Base-by-base conservation (phyloP, 2,329 filamentous ascomycete genomes). In the Aspergillus viridinutans region DNA sequence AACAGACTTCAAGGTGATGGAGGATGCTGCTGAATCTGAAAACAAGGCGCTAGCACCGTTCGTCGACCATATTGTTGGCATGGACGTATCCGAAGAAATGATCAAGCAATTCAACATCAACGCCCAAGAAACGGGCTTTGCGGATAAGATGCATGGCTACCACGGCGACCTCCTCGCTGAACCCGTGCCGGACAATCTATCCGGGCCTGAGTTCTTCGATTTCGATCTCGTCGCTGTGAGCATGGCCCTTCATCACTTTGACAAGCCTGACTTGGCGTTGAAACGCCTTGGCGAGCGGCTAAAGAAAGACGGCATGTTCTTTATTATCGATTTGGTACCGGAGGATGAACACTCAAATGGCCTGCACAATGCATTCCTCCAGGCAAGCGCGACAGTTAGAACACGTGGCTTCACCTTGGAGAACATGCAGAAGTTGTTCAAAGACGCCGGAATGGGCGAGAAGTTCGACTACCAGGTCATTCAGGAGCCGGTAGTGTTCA, bases 11-110 rank as follows among this genome's bases (percentile, higher is more conserved):
- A 23, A 50, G 53, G 8, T 20, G 14, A 5, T 17, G 17, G n/a
- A 23, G n/a, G 10, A 40, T n/a, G 28, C 54, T 63, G 42, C 61
- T 42, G 10, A n/a, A 29, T 42, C 25, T 40, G 21, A 25, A 12
- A 47, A 9, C 2, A 48, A 65, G 83, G 78, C 83, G 14, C 78
- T 89, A 14, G 82, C 81, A 1, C 83, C 85, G 2, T 86, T 83
- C 63, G 81, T 85, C 2, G 85, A 83, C 1, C 80, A 86, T 61
- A 83, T 84, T 50, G 74, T 87, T 17, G 89, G 88, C 45, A 80
- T 92, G 48, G 89, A 92, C 67, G 74, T 91, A 55, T 87, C 88
- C 0, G 80, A 85, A 60, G 84, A 84, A 58, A 92, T 92, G 89
- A 81, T 90, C 4, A 75, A 77, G 0, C 77, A 80, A 6, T 92